Evolutionary conservation across 495 filamentous ascomycete genomes (phyloP).

Genomic region (Saxophila tyrrhenica): DNA sequence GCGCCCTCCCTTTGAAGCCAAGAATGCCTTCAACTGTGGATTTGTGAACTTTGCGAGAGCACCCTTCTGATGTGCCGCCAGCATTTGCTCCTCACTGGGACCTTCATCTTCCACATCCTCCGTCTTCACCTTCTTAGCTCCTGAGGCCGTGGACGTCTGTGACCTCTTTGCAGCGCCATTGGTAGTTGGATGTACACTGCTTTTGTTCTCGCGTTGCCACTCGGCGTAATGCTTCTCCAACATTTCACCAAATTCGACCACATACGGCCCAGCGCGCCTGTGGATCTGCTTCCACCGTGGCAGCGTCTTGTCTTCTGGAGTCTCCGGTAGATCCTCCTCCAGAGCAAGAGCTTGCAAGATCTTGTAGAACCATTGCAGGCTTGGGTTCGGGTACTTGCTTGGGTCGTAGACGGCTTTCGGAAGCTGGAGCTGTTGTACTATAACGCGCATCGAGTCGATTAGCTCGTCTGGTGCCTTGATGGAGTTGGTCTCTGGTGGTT

Average conservation of each 20-base stretch:
- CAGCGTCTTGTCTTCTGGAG: conserved; percentile 68
- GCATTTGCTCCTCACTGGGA: conserved; percentile 46
- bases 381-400: conserved; percentile 80
- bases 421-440: conserved; percentile 80
- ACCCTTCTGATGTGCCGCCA: conserved; percentile 45
- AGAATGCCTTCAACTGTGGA: conserved; percentile 54
- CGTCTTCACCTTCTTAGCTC: conserved; percentile 43
- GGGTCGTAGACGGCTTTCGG: conserved; percentile 78
- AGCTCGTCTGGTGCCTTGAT: conserved; percentile 54
- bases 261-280: conserved; percentile 69
- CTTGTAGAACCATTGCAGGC: conserved; percentile 95
- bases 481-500: conserved; percentile 51
- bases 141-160: conserved; percentile 29
- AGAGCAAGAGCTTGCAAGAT: conserved; percentile 87
- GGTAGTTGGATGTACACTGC: conserved; percentile 5
- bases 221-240: conserved; percentile 44
- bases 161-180: conserved; percentile 34
- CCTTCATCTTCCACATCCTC: conserved; percentile 31
- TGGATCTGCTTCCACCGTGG: conserved; percentile 77
- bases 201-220: conserved; percentile 32
- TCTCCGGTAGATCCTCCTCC: conserved; percentile 79
- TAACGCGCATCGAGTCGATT: conserved; percentile 65
- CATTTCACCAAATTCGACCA: conserved; percentile 63
- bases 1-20: conserved; percentile 49
- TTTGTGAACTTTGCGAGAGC: conserved; percentile 61